A percentile compares a stretch with the other conserved stretches of the same genome.
These are phyloP conservation scores for Kodamaea plutei DNA, from an alignment of 1,139 yeast species.

Conservation along the genomic window DNA sequence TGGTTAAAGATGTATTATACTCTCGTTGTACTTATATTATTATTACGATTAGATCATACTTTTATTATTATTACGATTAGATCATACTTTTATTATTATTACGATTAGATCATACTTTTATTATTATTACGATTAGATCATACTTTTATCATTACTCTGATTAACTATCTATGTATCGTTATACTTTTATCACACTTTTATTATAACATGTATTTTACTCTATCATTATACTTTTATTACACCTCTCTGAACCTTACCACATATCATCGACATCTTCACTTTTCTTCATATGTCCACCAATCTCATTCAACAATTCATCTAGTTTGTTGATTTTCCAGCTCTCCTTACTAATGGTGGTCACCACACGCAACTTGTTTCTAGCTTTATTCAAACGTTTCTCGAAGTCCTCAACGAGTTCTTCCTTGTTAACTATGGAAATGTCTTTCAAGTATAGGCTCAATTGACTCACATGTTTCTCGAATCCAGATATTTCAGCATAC, in stretches of 20 bases:
- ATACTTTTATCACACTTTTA: no score
- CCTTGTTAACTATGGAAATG: conserved; percentile 33
- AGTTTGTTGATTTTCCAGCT: conserved; percentile 28
- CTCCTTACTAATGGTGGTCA: conserved; percentile 36
- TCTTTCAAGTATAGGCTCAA: conserved; percentile 20
- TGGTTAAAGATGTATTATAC: no score
- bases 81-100: no score
- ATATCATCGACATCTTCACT: conserved; percentile 41
- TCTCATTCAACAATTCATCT: conserved; percentile 31
- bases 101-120: no score
- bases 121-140: no score
- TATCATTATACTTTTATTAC: no score
- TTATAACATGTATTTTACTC: no score
- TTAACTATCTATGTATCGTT: no score
- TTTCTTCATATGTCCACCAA: conserved; percentile 39
- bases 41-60: no score
- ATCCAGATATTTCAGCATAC: conserved; percentile 15
- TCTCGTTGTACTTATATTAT: no score
- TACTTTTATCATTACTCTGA: no score
- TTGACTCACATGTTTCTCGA: conserved; percentile 28
- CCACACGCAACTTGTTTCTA: conserved; percentile 50
- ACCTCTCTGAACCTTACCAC: conserved; percentile 44
- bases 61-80: no score
- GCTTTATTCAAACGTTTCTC: conserved; percentile 44
- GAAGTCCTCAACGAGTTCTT: conserved; percentile 43